Base-by-base conservation (phyloP, 2,329 filamentous ascomycete species). In the Colletotrichum incanum region DNA sequence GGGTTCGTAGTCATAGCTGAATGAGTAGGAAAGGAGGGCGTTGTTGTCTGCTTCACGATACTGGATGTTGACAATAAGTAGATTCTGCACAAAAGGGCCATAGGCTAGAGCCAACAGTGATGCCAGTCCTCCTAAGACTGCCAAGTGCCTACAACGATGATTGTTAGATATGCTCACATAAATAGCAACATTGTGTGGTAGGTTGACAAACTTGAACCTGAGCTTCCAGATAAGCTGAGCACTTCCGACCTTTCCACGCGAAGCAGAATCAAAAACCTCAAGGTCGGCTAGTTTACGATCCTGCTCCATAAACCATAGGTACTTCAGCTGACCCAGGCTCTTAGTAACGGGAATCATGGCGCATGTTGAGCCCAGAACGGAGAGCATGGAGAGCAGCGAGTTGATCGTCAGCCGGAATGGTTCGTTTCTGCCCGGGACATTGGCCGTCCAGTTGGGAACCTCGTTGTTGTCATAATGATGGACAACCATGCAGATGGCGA, bases 271-370 rank as follows among this genome's bases (percentile, higher is more conserved):
- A 14, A 72, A 72, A 6, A 60, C 60, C 34, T 72, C 65, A 8
- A 72, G 50, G 43, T 72, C 69, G 12, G 69, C 69, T 8, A 72
- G 59, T 20, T 37, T 67, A 20, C 69, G 63, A 12, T 67, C 65
- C 28, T 72, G 56, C 14, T 72, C 64, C 64, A 68, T 63, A 34
- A 72, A 68, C 64, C 64, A 72, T 3, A 72, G 58, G 37, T 72
- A 72, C 28, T 72, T 68, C 20, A 72, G 43, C 54, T 72, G 69
- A 2, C 55, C 63, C 6, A 72, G 50, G n/a, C 64, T 59, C 31
- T 66, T 66, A 3, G 62, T 68, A 14, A 72, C 65, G 20, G 69
- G 59, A 8, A 72, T 72, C 64, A 72, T 67, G 64, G 69, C 64
- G n/a, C 69, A 72, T 14, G 64, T 72, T 18, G 50, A 52, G 58